Evolutionary conservation across 1,284 basidiomycete genomes (phyloP).

Genomic region (Sparassis latifolia): DNA sequence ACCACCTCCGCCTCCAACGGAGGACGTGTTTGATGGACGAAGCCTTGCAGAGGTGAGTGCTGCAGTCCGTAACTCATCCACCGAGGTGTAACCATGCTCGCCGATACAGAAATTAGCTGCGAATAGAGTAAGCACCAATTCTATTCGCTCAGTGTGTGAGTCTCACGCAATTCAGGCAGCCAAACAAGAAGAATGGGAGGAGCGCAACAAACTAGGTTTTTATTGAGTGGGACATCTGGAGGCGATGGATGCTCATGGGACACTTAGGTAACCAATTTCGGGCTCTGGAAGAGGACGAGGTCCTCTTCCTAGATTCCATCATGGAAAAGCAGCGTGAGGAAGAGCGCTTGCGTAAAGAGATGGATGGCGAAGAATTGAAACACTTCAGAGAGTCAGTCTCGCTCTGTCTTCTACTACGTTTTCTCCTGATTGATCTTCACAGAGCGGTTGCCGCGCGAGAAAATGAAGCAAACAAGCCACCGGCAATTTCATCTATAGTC

Average conservation of each 20-base stretch:
- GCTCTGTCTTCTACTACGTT: background rate
- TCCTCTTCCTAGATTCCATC: conserved; percentile 81
- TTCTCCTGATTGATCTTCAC: conserved; percentile 9
- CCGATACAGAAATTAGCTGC: conserved; percentile 67
- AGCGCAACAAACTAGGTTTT: conserved; percentile 81
- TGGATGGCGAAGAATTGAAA: conserved; percentile 77
- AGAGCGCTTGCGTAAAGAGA: conserved; percentile 65
- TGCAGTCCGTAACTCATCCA: background rate
- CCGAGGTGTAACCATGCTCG: no score
- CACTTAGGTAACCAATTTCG: conserved; percentile 81
- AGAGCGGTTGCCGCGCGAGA: conserved; percentile 74
- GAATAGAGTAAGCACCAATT: conserved; percentile 53
- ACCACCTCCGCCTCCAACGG: conserved; percentile 70
- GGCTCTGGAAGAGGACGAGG: conserved; percentile 85
- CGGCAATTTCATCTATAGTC: conserved; percentile 15
- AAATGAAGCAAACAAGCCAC: conserved; percentile 42
- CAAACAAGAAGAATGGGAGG: conserved; percentile 93
- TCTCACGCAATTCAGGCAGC: conserved; percentile 48
- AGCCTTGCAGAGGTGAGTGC: conserved; percentile 82
- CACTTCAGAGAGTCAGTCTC: conserved; percentile 67
- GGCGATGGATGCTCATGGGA: conserved; percentile 8
- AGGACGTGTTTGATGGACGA: conserved; percentile 79
- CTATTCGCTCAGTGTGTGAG: conserved; percentile 10
- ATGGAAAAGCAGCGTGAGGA: conserved; percentile 70
- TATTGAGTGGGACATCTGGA: background rate